A percentile compares a stretch with the other conserved stretches of the same genome.
Evolutionary conservation across 345 rosid genomes (phyloP).

Genomic region (Eucalyptus rudis): DNA sequence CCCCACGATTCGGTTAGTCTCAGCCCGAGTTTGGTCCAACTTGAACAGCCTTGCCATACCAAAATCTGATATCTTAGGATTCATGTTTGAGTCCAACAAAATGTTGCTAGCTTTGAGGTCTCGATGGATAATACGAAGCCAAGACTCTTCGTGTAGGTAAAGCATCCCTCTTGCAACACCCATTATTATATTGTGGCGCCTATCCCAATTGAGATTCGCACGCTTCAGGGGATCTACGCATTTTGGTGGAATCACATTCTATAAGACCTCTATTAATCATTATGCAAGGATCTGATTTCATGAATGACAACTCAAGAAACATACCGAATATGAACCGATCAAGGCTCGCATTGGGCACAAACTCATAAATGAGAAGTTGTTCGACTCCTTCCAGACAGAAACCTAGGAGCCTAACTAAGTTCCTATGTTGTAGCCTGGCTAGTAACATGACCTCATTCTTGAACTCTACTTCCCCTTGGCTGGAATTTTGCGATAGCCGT

Average conservation of each 20-base stretch:
- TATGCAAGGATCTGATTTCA: neutral
- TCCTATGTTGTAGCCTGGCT: constrained; percentile 29
- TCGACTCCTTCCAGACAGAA: constrained; percentile 25
- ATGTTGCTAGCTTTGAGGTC: constrained; percentile 37
- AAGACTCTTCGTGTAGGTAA: constrained; percentile 36
- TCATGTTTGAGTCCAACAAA: constrained; percentile 25
- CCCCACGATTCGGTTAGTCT: constrained; percentile 20
- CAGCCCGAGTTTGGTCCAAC: constrained; percentile 17
- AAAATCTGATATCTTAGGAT: constrained; percentile 34
- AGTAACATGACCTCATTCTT: constrained; percentile 21
- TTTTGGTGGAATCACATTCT: neutral
- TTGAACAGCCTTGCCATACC: constrained; percentile 30
- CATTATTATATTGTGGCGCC: constrained; percentile 14
- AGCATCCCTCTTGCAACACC: constrained; percentile 34
- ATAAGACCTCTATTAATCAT: neutral
- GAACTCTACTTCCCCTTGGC: constrained; percentile 22
- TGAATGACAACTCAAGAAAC: neutral
- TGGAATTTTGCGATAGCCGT: constrained; percentile 5
- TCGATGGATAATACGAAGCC: constrained; percentile 24
- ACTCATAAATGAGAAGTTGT: constrained; percentile 37
- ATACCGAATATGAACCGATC: constrained; percentile 26
- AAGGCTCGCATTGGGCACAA: constrained; percentile 28
- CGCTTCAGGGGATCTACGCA: constrained; percentile 7
- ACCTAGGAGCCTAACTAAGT: constrained; percentile 26
- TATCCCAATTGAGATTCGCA: constrained; percentile 8